A percentile compares a stretch with the other conserved stretches of the same genome.
Evolutionary conservation across 805 yeast species (phyloP).

Genomic region (Torulaspora delbrueckii): DNA sequence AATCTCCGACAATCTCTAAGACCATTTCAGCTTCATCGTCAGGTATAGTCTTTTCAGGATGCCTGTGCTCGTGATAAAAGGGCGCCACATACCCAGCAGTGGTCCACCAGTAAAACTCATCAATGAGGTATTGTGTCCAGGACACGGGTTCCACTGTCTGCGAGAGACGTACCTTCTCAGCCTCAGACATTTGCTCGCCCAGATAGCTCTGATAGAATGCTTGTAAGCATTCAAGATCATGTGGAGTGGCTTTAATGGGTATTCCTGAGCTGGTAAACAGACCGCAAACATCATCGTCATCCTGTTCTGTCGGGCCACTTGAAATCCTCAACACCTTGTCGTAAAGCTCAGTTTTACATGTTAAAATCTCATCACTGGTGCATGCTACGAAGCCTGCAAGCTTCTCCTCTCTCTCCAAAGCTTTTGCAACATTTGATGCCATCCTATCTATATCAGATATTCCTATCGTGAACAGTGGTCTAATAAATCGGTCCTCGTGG

Average conservation of each 20-base stretch:
- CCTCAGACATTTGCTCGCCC: conserved; percentile 17
- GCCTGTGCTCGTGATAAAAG: conserved; percentile 19
- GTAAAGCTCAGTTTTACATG: conserved; percentile 23
- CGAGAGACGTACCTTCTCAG: conserved; percentile 6
- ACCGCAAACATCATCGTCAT: conserved; percentile 10
- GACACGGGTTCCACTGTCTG: conserved; percentile 25
- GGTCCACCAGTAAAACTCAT: conserved; percentile 28
- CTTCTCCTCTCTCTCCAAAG: conserved; percentile 5
- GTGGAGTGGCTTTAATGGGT: conserved; percentile 26
- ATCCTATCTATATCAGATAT: conserved; percentile 19
- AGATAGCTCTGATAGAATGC: conserved; percentile 9
- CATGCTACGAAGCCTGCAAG: conserved; percentile 28
- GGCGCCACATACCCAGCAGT: conserved; percentile 31
- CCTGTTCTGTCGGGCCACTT: conserved; percentile 3
- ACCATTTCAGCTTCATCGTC: conserved; percentile 13
- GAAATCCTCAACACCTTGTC: conserved; percentile 26
- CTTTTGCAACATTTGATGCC: conserved; percentile 15
- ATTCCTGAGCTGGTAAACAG: conserved; percentile 15
- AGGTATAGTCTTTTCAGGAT: not conserved
- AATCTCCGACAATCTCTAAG: conserved; percentile 17
- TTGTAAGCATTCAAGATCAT: conserved; percentile 22
- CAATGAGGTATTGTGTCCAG: conserved; percentile 33
- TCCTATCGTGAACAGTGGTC: conserved; percentile 24
- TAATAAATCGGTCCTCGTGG: conserved; percentile 11
- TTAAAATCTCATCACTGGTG: conserved; percentile 32